phyloP scores from a whole-genome alignment of 2,329 filamentous ascomycete genomes.

The Lachnellula hyalina region DNA sequence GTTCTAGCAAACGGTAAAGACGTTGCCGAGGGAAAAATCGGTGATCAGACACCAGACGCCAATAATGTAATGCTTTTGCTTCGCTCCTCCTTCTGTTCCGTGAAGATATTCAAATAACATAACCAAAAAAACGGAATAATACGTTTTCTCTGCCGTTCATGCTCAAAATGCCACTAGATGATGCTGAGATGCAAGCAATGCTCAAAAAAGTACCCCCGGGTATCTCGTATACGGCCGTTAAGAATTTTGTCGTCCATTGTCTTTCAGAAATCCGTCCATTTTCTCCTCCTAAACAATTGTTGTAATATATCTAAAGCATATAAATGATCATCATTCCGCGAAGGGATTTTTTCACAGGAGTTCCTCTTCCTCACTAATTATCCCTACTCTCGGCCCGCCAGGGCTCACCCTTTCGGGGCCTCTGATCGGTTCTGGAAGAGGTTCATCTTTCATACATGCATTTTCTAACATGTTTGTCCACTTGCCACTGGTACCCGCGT shows the following conservation, averaged over 20 bases:
- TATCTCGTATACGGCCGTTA: slow-evolving; percentile 26
- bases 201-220: slow-evolving; percentile 23
- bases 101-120: slow-evolving; percentile 11
- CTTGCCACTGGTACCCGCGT: slow-evolving; percentile 91
- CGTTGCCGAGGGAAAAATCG: neutral
- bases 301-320: slow-evolving; percentile 3
- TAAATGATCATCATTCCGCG: slow-evolving; percentile 2
- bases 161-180: slow-evolving; percentile 8
- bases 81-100: slow-evolving; percentile 6
- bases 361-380: slow-evolving; percentile 31
- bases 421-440: slow-evolving; percentile 41
- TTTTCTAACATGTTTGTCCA: slow-evolving; percentile 99
- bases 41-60: slow-evolving; percentile 14
- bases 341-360: slow-evolving; percentile 10
- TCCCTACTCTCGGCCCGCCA: slow-evolving; percentile 21
- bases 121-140: slow-evolving; percentile 3
- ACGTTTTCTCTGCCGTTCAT: slow-evolving; percentile 2
- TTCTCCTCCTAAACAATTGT: neutral
- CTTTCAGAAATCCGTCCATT: slow-evolving; percentile 2
- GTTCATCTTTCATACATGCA: slow-evolving; percentile 89
- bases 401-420: slow-evolving; percentile 26
- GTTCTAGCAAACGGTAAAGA: neutral
- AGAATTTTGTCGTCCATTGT: slow-evolving; percentile 13
- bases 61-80: slow-evolving; percentile 8
- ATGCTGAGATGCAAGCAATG: slow-evolving; percentile 24